Base-by-base conservation (phyloP, 78 protist genomes). In the Cavenderia fasciculata region DNA sequence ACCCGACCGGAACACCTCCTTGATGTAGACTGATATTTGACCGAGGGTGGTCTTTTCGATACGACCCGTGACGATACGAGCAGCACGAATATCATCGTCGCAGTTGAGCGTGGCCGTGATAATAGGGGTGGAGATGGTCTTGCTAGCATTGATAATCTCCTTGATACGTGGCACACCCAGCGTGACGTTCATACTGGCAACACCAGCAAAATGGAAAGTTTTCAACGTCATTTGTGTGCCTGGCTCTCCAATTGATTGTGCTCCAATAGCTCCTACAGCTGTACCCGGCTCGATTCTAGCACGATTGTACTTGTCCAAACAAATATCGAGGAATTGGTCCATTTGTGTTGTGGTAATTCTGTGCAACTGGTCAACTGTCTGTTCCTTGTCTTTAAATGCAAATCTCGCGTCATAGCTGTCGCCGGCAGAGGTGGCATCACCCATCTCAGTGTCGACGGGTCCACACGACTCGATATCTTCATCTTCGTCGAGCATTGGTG, bases 191-290 rank as follows among this genome's bases (percentile, higher is more conserved):
- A 98, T 99, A 43, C 97, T 91, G 19, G 99, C 99, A 36, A 98
- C 99, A 71, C 99, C 99, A 59, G 99, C 99, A 74, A 99, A 99
- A 82, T 99, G 99, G 97, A 99, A 98, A 19, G 99, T 99, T 88
- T 98, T 98, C 70, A 99, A 94, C 18, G 99, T 99, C 99, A 99
- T 98, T 84, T 99, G 99, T 23, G 99, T 99, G 40, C 98, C 99
- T 23, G 99, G 99, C 69, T 98, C 99, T 27, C 99, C 99, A 56
- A 97, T 92, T 6, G 75, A 34, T 84, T 98, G 99, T 7, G 99
- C 99, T 27, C 96, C 99, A 36, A 99, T 29, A 2, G 99, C 99
- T 3, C 99, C 99, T n/a, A 98, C 99, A 0, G 99, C 99, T 0
- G 98, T 92, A 43, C 99, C 99, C 0, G 99, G 98, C 59, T 98